A percentile compares a stretch with the other conserved stretches of the same genome.
These are phyloP conservation scores for Apophysomyces sp. DNA, from an alignment of 371 early-diverging fungal species.

Conservation along the genomic window DNA sequence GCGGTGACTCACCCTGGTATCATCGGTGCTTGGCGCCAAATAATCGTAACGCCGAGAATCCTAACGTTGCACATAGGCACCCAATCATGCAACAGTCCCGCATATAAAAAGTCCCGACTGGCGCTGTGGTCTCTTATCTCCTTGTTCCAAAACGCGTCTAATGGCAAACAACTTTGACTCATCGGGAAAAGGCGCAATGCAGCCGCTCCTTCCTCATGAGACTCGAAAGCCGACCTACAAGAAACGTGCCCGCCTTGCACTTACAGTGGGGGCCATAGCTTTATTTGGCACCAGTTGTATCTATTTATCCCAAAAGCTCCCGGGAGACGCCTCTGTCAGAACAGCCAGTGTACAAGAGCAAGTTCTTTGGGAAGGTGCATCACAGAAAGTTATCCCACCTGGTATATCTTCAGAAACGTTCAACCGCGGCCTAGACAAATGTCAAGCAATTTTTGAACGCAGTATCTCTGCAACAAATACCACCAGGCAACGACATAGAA, in stretches of 20 bases:
- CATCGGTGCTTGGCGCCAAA: too few relatives aligned
- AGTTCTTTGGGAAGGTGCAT: constrained; percentile 17
- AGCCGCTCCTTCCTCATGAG: neutral
- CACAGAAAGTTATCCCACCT: constrained; percentile 23
- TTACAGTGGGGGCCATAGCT: constrained; percentile 17
- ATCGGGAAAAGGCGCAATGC: neutral
- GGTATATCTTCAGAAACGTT: constrained; percentile 51
- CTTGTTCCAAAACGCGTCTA: neutral
- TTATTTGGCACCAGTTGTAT: constrained; percentile 29
- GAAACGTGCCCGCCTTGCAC: neutral
- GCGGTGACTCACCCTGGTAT: too few relatives aligned
- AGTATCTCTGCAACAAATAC: constrained; percentile 20
- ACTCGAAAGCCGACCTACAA: neutral
- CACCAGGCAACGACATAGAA: constrained; percentile 30
- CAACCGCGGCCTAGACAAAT: constrained; percentile 42
- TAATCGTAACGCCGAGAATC: too few relatives aligned
- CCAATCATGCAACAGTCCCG: neutral
- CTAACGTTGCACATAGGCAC: neutral
- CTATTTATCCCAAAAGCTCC: constrained; percentile 25
- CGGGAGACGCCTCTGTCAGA: neutral
- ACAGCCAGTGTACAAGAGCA: neutral
- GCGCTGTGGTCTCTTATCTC: neutral
- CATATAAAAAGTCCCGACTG: neutral
- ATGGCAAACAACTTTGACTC: neutral
- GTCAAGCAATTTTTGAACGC: constrained; percentile 28